Conservation (phyloP, 495 filamentous ascomycete genomes). For the Tetracladium setigerum region DNA sequence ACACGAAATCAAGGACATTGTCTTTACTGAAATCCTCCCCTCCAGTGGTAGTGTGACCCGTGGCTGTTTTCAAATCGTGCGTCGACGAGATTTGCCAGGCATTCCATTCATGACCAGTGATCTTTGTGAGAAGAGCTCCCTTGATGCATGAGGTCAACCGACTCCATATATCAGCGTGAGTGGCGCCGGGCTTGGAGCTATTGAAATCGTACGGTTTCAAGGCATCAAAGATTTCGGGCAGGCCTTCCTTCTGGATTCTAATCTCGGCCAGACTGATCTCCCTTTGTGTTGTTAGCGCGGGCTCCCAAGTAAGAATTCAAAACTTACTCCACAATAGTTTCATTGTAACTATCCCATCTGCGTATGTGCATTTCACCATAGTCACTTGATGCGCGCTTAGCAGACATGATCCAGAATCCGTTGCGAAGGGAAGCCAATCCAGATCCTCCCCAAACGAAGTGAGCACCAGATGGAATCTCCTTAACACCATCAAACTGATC, state of each 20-base stretch:
- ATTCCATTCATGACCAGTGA: slow-evolving; percentile 35
- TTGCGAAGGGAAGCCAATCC: slow-evolving; percentile 39
- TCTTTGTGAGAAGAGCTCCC: slow-evolving; percentile 32
- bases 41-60: slow-evolving; percentile 2
- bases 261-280: slow-evolving; percentile 29
- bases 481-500: slow-evolving; percentile 47
- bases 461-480: slow-evolving; percentile 48
- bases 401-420: slow-evolving; percentile 48
- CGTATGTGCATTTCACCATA: slow-evolving; percentile 40
- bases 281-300: background rate
- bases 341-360: slow-evolving; percentile 52
- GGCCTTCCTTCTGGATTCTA: slow-evolving; percentile 23
- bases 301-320: background rate
- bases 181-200: slow-evolving; percentile 9
- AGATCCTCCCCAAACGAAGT: slow-evolving; percentile 49
- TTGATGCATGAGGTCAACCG: slow-evolving; percentile 44
- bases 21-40: slow-evolving; percentile 10
- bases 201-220: slow-evolving; percentile 31
- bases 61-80: slow-evolving; percentile 27
- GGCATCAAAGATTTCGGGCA: slow-evolving; percentile 28
- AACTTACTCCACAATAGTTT: slow-evolving; percentile 31
- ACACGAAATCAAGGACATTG: slow-evolving; percentile 43
- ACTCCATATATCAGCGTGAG: slow-evolving; percentile 28
- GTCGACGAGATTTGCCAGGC: slow-evolving; percentile 47
- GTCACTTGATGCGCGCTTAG: slow-evolving; percentile 10